phyloP scores from a whole-genome alignment of 2,329 filamentous ascomycete species.

The Curvularia sp. region DNA sequence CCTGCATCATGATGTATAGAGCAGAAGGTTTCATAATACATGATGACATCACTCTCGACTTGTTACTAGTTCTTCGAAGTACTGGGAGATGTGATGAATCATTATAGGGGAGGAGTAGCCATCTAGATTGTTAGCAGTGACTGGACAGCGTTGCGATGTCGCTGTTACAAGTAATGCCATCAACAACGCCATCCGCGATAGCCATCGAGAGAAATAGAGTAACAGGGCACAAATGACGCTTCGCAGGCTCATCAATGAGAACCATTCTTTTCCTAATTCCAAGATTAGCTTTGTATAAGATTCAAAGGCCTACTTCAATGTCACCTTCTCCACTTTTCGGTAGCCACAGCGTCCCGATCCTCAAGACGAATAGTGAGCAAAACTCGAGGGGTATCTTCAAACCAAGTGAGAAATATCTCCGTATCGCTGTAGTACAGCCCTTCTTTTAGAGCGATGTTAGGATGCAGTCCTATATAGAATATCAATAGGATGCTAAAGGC shows the following conservation, averaged over 20 bases:
- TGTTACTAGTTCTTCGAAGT: conserved; percentile 9
- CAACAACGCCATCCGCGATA: conserved; percentile 4
- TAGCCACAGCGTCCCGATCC: not conserved
- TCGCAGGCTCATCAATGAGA: conserved; percentile 1
- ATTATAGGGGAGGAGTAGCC: conserved; percentile 5
- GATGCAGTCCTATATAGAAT: conserved; percentile 4
- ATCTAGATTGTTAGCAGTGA: not conserved
- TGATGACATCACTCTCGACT: conserved; percentile 4
- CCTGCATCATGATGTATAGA: conserved; percentile 6
- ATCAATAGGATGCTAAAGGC: conserved; percentile 7
- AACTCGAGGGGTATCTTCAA: not conserved
- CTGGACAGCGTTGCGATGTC: conserved; percentile 1
- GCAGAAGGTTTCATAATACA: conserved; percentile 4
- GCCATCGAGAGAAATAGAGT: conserved; percentile 4
- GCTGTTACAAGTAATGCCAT: not conserved
- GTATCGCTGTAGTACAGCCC: conserved; percentile 1
- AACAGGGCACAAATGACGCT: conserved; percentile 3
- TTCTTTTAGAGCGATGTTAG: conserved; percentile 3
- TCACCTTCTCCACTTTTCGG: not conserved
- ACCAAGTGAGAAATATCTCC: not conserved
- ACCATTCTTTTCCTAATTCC: not conserved
- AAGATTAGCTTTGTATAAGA: not conserved
- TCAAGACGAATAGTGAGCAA: conserved; percentile 1
- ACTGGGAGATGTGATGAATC: not conserved
- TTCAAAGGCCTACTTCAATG: not conserved